These are phyloP conservation scores for Naganishia friedmannii DNA, from an alignment of 768 basidiomycete genomes.

Conservation along the genomic window DNA sequence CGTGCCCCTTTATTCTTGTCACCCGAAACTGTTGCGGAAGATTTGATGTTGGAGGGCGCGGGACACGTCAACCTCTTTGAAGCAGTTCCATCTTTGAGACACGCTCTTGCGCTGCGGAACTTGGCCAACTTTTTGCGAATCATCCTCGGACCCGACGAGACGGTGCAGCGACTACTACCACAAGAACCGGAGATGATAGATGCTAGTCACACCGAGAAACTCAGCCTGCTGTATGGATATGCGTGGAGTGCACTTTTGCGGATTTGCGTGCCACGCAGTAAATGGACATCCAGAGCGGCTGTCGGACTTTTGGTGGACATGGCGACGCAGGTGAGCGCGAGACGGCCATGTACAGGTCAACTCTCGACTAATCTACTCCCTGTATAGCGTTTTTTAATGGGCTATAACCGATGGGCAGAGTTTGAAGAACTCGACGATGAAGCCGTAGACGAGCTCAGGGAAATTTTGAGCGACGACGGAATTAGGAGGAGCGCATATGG, in stretches of 20 bases:
- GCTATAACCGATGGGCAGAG: not conserved
- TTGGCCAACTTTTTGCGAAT: conserved; percentile 10
- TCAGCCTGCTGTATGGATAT: not conserved
- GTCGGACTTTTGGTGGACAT: conserved; percentile 13
- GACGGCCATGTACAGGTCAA: too few relatives aligned
- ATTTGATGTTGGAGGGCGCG: not conserved
- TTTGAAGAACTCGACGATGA: conserved; percentile 7
- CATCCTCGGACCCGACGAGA: not conserved
- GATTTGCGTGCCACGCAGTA: not conserved
- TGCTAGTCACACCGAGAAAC: not conserved
- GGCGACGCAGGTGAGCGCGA: conserved; percentile 16
- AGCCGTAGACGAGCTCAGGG: not conserved
- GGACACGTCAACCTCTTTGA: conserved; percentile 2
- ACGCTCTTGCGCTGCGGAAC: not conserved
- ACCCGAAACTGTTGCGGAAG: conserved; percentile 5
- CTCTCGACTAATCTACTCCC: not conserved
- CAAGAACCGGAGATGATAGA: not conserved
- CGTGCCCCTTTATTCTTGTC: conserved; percentile 14
- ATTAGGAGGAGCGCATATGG: not conserved
- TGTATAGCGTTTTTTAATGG: conserved; percentile 14
- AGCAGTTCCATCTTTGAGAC: not conserved
- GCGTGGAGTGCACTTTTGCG: conserved; percentile 6
- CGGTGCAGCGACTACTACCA: not conserved
- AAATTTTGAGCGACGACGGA: conserved; percentile 1
- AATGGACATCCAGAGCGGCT: conserved; percentile 11